Evolutionary conservation across 345 rosid genomes (phyloP), one percentile per base, ranked within the genome.

Genomic region (Syzygium grande): DNA sequence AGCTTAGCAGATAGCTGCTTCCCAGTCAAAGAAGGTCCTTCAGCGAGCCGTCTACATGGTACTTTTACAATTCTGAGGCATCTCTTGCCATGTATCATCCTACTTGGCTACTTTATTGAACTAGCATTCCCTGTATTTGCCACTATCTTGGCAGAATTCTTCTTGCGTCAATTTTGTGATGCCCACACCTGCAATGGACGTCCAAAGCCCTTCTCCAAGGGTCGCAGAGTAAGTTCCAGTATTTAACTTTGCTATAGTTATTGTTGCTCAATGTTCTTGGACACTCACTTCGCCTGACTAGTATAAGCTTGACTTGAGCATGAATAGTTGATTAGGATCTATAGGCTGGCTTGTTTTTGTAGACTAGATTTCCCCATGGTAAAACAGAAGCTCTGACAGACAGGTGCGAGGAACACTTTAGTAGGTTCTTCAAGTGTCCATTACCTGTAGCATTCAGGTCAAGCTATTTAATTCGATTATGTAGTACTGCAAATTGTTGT

Each of bases 11-110:
- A 89, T 86, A 91, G 87, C 86, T 89, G 94, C 89, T 91, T 94
- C 84, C 94, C 93, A 11, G 93, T 89, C 84, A 89, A 85, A 22
- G 92, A 90, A 78, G 94, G 97, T 90, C 95, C 94, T 90, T 94
- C 98, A 87, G 93, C 97, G 19, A 92, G 93, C 92, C 96, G 95
- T 90, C 95, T 95, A 89, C 96, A 94, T 86, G 99, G 98, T 95
- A 90, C 77, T 79, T 23, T 53, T 73, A 9, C 43, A 52, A 90
- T 78, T 68, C 22, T 56, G 61, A 11, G 46, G 53, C 22, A 21
- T 55, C 79, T 59, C 85, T 58, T 51, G 25, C 51, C n/a, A 59
- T 29, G 51, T 13, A 2, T 83, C 2, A 0, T 52, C 10, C 83
- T 38, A 38, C 16, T 84, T 46, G 19, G 22, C 83, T 84, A 63